These are phyloP conservation scores for Cryptococcus floricola DNA, from an alignment of 1,284 basidiomycete genomes.

Conservation along the genomic window DNA sequence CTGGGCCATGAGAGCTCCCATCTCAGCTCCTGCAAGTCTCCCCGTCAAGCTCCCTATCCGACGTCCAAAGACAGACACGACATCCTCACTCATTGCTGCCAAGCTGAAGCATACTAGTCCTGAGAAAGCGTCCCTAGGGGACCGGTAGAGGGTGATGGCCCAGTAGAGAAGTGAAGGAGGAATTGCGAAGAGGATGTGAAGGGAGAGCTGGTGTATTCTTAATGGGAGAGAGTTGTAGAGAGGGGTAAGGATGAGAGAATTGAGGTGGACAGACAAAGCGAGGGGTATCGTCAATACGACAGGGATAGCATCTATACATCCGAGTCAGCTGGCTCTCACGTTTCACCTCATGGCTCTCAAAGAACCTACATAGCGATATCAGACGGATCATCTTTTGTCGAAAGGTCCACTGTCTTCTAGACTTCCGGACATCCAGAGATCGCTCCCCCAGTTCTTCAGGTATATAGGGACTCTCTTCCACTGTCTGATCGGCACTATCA, in stretches of 20 bases:
- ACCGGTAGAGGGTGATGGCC: conserved; percentile 5
- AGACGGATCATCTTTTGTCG: conserved; percentile 17
- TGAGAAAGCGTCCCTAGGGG: conserved; percentile 13
- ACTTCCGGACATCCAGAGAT: neutral
- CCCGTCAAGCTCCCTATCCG: conserved; percentile 21
- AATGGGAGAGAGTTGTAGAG: conserved; percentile 33
- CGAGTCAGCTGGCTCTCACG: neutral
- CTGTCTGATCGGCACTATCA: too few species aligned
- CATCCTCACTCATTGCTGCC: conserved; percentile 23
- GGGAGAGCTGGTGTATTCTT: conserved; percentile 10
- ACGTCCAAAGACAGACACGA: conserved; percentile 23
- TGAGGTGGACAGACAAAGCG: conserved; percentile 23
- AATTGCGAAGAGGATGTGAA: conserved; percentile 15
- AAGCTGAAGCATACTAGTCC: conserved; percentile 24
- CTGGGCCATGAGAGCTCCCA: conserved; percentile 17
- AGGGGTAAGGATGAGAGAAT: conserved; percentile 21
- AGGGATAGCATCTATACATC: conserved; percentile 22
- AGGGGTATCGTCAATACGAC: conserved; percentile 18
- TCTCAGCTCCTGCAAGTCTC: conserved; percentile 16
- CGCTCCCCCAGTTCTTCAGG: neutral
- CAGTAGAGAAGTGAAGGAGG: conserved; percentile 19
- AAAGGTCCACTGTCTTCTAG: conserved; percentile 11
- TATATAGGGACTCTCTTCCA: neutral
- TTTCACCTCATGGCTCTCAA: neutral
- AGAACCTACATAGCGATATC: conserved; percentile 18